Evolutionary conservation across 2,329 filamentous ascomycete genomes (phyloP).

Genomic region (Aspergillus niger): DNA sequence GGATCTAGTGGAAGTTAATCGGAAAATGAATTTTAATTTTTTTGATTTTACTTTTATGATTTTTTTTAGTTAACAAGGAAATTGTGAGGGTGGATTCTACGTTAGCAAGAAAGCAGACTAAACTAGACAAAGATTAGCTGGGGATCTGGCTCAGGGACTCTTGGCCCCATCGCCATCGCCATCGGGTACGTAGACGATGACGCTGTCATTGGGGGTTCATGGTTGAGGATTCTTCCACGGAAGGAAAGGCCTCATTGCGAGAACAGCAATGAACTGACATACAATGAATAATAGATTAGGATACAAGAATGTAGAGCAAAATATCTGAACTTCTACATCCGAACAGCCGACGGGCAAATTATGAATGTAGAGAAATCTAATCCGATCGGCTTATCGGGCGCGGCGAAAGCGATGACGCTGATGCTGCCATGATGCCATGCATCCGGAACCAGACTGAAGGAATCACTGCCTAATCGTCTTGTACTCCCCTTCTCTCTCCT

Average conservation of each 20-base stretch:
- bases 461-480: background rate
- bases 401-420: background rate
- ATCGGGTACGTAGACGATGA: constrained; percentile 15
- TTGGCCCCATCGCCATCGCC: background rate
- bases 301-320: too few species aligned
- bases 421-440: constrained; percentile 12
- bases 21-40: background rate
- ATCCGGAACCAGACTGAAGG: background rate
- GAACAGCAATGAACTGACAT: background rate
- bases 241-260: background rate
- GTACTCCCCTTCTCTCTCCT: background rate
- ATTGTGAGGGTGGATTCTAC: too few species aligned
- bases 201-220: background rate
- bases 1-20: constrained; percentile 2
- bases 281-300: too few species aligned
- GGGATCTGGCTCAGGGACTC: background rate
- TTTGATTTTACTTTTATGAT: background rate
- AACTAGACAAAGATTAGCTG: background rate
- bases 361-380: background rate
- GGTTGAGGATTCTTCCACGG: background rate
- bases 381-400: constrained; percentile 2
- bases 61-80: background rate
- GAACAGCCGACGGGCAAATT: too few species aligned
- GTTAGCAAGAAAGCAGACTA: background rate
- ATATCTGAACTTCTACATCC: too few species aligned